Evolutionary conservation across 371 early-diverging fungal species (phyloP).

Genomic region (Cokeromyces recurvatus): DNA sequence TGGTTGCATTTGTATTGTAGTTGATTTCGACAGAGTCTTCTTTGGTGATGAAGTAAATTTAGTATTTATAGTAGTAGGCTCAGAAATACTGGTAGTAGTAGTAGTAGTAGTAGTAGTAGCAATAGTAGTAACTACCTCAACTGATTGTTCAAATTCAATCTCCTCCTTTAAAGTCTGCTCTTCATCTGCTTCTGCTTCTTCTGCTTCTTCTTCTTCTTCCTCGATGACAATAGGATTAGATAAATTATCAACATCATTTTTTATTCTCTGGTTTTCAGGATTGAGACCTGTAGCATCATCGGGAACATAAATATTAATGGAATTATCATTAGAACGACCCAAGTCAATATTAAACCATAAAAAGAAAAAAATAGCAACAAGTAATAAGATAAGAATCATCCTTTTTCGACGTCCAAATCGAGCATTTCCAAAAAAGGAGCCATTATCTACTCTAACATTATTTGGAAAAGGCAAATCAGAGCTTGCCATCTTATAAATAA

Average conservation of each 20-base stretch:
- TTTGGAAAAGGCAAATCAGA: constrained; percentile 23
- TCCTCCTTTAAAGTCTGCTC: background rate
- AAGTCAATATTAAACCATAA: constrained; percentile 21
- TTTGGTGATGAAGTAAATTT: too few species aligned
- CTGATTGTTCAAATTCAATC: background rate
- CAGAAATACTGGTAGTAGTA: background rate
- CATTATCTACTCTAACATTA: constrained; percentile 4
- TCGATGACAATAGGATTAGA: background rate
- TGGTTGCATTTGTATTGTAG: constrained; percentile 11
- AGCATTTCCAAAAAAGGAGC: constrained; percentile 7
- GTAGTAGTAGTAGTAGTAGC: background rate
- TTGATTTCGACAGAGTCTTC: constrained; percentile 20
- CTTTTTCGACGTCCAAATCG: constrained; percentile 15
- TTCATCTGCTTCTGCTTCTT: background rate
- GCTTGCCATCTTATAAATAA: constrained; percentile 9
- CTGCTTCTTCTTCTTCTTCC: constrained; percentile 2
- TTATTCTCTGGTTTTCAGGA: background rate
- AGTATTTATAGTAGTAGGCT: too few species aligned
- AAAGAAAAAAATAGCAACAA: constrained; percentile 11
- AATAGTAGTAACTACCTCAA: too few species aligned
- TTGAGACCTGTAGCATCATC: constrained; percentile 1
- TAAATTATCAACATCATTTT: background rate
- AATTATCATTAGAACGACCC: background rate
- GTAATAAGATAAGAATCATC: constrained; percentile 8
- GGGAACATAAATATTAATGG: background rate